phyloP scores from a whole-genome alignment of 2,329 filamentous ascomycete species.

The Cladorrhinum sp. region DNA sequence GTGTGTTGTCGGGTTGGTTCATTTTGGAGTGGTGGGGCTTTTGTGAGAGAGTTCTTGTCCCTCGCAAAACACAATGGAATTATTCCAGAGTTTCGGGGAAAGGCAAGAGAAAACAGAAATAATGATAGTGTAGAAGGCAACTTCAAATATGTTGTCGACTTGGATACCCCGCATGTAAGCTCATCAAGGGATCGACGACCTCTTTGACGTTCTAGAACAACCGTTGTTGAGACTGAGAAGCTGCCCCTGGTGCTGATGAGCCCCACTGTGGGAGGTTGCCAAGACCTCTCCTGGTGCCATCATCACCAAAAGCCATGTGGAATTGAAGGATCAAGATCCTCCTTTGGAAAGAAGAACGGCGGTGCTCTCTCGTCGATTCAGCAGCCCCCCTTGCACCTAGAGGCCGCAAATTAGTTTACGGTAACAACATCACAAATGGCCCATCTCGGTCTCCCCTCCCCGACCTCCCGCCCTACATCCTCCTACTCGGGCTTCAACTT shows the following conservation, averaged over 20 bases:
- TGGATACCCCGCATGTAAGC: not conserved
- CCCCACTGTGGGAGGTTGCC: not conserved
- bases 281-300: not conserved
- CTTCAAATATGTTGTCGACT: not conserved
- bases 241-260: not conserved
- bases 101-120: not conserved
- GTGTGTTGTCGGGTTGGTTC: not conserved
- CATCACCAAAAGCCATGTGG: not conserved
- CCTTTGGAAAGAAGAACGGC: too few relatives aligned
- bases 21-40: not conserved
- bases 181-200: not conserved
- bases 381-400: too few relatives aligned
- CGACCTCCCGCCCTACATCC: conserved; percentile 30
- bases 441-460: conserved; percentile 32
- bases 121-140: not conserved
- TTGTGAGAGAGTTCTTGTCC: not conserved
- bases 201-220: too few relatives aligned
- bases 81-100: not conserved
- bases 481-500: conserved; percentile 42
- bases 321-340: not conserved
- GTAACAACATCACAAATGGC: conserved; percentile 15
- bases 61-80: not conserved
- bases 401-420: not conserved
- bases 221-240: not conserved
- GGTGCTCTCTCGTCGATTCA: too few relatives aligned